phyloP scores from a whole-genome alignment of 2,329 filamentous ascomycete genomes.

The Exophiala sp. region DNA sequence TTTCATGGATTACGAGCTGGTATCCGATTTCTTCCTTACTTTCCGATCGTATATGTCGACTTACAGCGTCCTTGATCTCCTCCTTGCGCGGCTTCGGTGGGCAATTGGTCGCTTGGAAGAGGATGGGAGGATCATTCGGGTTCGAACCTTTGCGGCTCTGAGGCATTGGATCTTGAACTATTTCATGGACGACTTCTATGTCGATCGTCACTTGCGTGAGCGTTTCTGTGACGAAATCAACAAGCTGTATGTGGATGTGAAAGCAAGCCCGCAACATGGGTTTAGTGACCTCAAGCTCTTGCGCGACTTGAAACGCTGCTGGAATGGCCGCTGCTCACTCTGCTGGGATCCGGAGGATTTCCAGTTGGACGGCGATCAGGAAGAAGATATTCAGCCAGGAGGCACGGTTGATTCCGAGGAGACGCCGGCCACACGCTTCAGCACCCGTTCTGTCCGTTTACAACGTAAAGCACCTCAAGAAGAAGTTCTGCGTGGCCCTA shows the following conservation, averaged over 20 bases:
- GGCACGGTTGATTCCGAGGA: constrained; percentile 55
- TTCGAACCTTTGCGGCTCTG: constrained; percentile 89
- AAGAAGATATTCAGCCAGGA: constrained; percentile 67
- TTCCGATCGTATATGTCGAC: constrained; percentile 81
- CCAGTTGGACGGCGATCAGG: constrained; percentile 54
- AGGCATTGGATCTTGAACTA: constrained; percentile 98
- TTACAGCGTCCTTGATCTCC: constrained; percentile 69
- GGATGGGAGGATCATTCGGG: constrained; percentile 85
- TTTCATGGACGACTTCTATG: constrained; percentile 87
- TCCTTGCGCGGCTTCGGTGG: constrained; percentile 82
- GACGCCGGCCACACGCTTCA: constrained; percentile 3
- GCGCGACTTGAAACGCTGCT: constrained; percentile 92
- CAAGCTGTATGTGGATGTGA: constrained; percentile 49
- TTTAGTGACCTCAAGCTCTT: constrained; percentile 75
- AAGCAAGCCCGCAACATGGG: constrained; percentile 47
- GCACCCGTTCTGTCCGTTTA: not conserved
- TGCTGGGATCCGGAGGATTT: constrained; percentile 79
- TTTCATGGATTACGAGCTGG: constrained; percentile 91
- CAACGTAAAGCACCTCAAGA: constrained; percentile 9
- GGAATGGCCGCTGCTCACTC: constrained; percentile 80
- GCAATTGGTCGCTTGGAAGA: constrained; percentile 74
- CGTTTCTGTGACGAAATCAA: constrained; percentile 81
- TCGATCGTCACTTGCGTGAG: constrained; percentile 65
- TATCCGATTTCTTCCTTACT: constrained; percentile 96
- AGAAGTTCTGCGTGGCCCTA: constrained; percentile 12